Base-by-base conservation (phyloP, 805 yeast species). In the Wickerhamomyces hampshirensis region DNA sequence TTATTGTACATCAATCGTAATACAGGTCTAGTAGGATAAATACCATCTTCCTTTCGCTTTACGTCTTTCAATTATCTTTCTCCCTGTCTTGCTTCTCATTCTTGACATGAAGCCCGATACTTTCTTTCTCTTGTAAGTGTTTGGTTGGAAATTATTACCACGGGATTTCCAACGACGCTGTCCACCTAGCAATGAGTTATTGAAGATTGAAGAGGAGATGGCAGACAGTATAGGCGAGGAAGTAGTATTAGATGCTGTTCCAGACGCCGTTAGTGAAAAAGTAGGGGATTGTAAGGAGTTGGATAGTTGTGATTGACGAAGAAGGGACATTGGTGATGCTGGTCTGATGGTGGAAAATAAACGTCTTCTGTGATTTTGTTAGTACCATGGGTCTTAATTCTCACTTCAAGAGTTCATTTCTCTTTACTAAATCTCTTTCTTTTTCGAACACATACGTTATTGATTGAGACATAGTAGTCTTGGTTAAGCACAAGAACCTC, bases 101-200 rank as follows among this genome's bases (percentile, higher is more conserved):
- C 97, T 77, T 10, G 95, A 87, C 57, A 93, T 69, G 52, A 89
- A 93, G 0, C 98, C 98, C 39, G 84, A 71, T 23, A 84, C 78
- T 61, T 96, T 80, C 69, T 93, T 93, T 59, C 98, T 75, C 59
- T 84, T 86, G 45, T 86, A 66, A 5, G 94, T 87, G 43, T 87
- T 81, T 35, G 98, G 98, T 63, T 91, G 97, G 63, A 83, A 91
- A 14, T 96, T 86, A 65, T 86, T 84, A 62, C 98, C 98, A 65
- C 96, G 78, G 26, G 91, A 70, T 58, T 86, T 80, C 83, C 89
- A 81, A 69, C 96, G 68, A 46, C 68, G 64, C 48, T 75, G 82
- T 19, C 68, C 58, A 33, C 67, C 62, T 2, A 43, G 30, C 4
- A 40, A 13, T 3, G 65, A 33, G 17, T 62, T 48, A 23, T 59